Evolutionary conservation across 2,329 filamentous ascomycete species (phyloP).

Genomic region (Chrysoporthe austroafricana): DNA sequence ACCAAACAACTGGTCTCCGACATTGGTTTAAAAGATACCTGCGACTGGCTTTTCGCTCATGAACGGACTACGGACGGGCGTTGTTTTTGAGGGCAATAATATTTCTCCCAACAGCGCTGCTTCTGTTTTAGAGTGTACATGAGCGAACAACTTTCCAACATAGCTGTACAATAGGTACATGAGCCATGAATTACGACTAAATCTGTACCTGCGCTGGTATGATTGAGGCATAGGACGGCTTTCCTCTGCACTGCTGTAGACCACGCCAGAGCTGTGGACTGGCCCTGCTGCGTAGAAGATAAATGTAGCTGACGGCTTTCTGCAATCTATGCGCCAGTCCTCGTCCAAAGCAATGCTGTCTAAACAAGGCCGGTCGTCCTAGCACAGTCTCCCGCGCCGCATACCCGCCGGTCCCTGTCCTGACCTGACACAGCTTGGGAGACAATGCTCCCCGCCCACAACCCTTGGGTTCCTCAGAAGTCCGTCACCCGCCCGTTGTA

Average conservation of each 20-base stretch:
- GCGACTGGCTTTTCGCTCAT: conserved; percentile 9
- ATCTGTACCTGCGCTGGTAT: neutral
- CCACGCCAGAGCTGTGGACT: too few relatives aligned
- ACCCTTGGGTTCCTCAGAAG: conserved; percentile 52
- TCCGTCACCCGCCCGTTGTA: conserved; percentile 95
- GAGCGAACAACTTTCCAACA: conserved; percentile 9
- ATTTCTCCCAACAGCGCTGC: neutral
- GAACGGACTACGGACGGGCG: conserved; percentile 6
- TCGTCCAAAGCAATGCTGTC: too few relatives aligned
- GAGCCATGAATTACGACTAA: conserved; percentile 9
- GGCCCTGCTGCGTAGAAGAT: too few relatives aligned
- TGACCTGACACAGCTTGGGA: too few relatives aligned
- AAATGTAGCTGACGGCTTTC: too few relatives aligned
- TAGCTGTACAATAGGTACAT: conserved; percentile 3
- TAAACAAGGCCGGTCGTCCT: too few relatives aligned
- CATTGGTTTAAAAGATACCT: conserved; percentile 25
- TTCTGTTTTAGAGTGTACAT: conserved; percentile 11
- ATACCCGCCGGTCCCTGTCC: too few relatives aligned
- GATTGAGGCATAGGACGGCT: neutral
- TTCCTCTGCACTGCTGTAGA: neutral
- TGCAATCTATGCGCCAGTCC: too few relatives aligned
- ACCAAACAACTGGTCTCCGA: neutral
- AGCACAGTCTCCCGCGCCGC: too few relatives aligned
- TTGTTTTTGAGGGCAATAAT: neutral
- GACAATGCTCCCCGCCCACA: too few relatives aligned